Conservation (phyloP, 805 yeast species). For the Starmerella sp. region DNA sequence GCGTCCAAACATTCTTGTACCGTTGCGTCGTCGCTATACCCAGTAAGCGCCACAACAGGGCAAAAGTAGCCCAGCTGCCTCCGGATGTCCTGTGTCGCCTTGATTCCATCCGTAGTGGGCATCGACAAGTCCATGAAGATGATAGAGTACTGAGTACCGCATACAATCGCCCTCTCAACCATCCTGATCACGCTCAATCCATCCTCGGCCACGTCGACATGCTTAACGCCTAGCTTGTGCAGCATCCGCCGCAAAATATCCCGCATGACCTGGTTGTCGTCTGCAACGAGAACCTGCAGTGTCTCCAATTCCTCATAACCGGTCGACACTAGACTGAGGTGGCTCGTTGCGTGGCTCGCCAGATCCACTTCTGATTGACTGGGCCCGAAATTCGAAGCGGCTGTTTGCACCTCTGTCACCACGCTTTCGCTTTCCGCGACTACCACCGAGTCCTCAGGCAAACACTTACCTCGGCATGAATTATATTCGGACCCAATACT, state of each 20-base stretch:
- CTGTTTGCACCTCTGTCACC: no score
- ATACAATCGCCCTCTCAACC: slow-evolving; percentile 39
- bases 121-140: slow-evolving; percentile 28
- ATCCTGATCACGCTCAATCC: slow-evolving; percentile 77
- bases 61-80: slow-evolving; percentile 45
- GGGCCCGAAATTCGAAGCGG: no score
- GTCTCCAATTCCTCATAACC: background rate
- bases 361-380: no score
- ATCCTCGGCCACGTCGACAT: slow-evolving; percentile 69
- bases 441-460: no score
- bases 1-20: slow-evolving; percentile 63
- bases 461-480: no score
- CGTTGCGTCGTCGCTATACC: slow-evolving; percentile 82
- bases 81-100: slow-evolving; percentile 40
- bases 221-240: slow-evolving; percentile 58
- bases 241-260: slow-evolving; percentile 82
- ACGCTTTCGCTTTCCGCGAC: no score
- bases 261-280: slow-evolving; percentile 82
- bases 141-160: slow-evolving; percentile 29
- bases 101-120: slow-evolving; percentile 25
- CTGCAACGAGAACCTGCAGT: slow-evolving; percentile 64
- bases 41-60: slow-evolving; percentile 90
- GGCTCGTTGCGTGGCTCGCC: no score
- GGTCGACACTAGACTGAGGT: background rate
- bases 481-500: no score